Conservation (phyloP, 371 early-diverging fungal species). For the Mucor circinelloides region DNA sequence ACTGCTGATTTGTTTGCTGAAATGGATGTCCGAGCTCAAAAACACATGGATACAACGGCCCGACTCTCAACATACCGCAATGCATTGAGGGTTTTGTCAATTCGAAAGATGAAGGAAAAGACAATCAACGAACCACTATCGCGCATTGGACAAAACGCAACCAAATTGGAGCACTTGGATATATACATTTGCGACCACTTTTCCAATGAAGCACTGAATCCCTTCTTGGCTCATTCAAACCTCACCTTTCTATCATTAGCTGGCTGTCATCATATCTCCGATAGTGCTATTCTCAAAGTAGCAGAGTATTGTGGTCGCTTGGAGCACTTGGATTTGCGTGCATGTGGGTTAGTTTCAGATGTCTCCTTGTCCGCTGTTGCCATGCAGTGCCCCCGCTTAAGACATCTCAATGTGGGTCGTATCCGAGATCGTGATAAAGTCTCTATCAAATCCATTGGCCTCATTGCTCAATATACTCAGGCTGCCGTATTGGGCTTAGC, state of each 20-base stretch:
- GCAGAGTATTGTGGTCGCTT: constrained; percentile 47
- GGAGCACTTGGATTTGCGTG: constrained; percentile 58
- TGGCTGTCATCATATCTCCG: constrained; percentile 58
- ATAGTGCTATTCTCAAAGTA: constrained; percentile 42
- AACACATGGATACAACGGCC: background rate
- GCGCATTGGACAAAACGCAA: constrained; percentile 28
- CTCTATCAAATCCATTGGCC: constrained; percentile 47
- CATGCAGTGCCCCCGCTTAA: constrained; percentile 45
- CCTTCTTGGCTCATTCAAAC: constrained; percentile 27
- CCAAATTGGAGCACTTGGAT: constrained; percentile 33
- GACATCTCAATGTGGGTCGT: constrained; percentile 61
- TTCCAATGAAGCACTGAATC: constrained; percentile 23
- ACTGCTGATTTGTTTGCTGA: background rate
- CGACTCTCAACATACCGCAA: constrained; percentile 21
- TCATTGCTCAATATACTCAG: constrained; percentile 52
- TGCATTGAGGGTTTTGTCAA: constrained; percentile 17
- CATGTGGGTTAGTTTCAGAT: constrained; percentile 60
- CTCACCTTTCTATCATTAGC: constrained; percentile 55
- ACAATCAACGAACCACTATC: constrained; percentile 30
- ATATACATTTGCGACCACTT: constrained; percentile 47
- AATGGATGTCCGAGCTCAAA: background rate
- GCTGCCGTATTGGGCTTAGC: constrained; percentile 58
- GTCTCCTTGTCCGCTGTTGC: constrained; percentile 52
- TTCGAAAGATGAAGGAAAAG: constrained; percentile 41
- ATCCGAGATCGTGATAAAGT: constrained; percentile 54